These are phyloP conservation scores for Bretschneidera sinensis DNA, from an alignment of 345 rosid species.

Conservation along the genomic window DNA sequence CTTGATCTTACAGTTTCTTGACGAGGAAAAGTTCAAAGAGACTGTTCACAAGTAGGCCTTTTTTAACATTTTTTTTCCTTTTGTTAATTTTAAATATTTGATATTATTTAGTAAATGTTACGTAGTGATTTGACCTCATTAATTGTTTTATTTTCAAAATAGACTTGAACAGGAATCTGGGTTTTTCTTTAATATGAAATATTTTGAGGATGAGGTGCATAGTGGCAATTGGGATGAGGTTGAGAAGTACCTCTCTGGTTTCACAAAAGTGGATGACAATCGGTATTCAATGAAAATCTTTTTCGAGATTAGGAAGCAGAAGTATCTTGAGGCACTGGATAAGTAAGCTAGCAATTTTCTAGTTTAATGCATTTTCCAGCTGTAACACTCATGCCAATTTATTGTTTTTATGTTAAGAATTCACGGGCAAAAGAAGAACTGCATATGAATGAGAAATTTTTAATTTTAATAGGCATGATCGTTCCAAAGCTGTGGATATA, in stretches of 20 bases:
- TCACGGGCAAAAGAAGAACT: background rate
- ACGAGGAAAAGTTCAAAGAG: slow-evolving; percentile 98
- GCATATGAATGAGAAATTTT: slow-evolving; percentile 7
- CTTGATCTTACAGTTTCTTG: slow-evolving; percentile 97
- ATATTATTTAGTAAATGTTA: background rate
- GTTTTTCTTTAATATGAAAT: slow-evolving; percentile 96
- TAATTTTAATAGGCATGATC: slow-evolving; percentile 65
- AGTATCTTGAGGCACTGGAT: slow-evolving; percentile 97
- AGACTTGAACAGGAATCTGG: slow-evolving; percentile 99
- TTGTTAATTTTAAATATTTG: background rate
- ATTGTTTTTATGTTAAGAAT: no score
- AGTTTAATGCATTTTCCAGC: background rate
- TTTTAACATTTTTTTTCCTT: slow-evolving; percentile 7
- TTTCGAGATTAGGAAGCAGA: slow-evolving; percentile 99
- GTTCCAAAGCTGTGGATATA: slow-evolving; percentile 92
- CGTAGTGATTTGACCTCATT: slow-evolving; percentile 18
- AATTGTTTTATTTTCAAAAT: slow-evolving; percentile 19
- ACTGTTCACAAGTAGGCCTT: slow-evolving; percentile 93
- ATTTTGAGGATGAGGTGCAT: slow-evolving; percentile 98
- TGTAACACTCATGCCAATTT: background rate
- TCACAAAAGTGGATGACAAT: slow-evolving; percentile 95
- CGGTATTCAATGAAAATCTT: slow-evolving; percentile 98
- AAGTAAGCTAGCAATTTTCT: slow-evolving; percentile 45
- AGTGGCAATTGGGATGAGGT: slow-evolving; percentile 99
- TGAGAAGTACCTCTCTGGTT: slow-evolving; percentile 95